Percentiles rank a stretch among this genome's conserved stretches.
Evolutionary conservation across 1,284 basidiomycete genomes (phyloP).

Genomic region (Chalciporus sp.): DNA sequence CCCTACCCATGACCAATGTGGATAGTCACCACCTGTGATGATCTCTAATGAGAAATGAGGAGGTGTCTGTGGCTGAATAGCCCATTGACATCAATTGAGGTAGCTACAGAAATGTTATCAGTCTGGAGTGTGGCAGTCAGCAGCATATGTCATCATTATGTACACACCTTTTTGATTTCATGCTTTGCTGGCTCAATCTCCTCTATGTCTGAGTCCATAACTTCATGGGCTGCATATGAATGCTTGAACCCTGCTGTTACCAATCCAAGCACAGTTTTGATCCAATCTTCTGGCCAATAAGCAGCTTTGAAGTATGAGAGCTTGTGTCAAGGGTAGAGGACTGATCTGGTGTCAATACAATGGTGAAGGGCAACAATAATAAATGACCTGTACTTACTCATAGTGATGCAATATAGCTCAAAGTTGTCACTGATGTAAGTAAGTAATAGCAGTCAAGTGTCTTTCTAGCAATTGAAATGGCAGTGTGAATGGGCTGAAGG

Average conservation of each 20-base stretch:
- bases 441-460: constrained; percentile 31
- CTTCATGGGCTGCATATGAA: neutral
- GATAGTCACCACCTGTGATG: too few species aligned
- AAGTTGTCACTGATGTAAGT: constrained; percentile 30
- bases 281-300: constrained; percentile 7
- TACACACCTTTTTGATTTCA: neutral
- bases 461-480: constrained; percentile 16
- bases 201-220: neutral
- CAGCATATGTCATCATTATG: neutral
- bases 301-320: constrained; percentile 32
- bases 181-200: neutral
- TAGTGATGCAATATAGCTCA: too few species aligned
- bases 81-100: too few species aligned
- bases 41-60: too few species aligned
- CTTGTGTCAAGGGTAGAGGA: constrained; percentile 36
- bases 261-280: constrained; percentile 15
- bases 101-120: neutral
- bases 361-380: too few species aligned
- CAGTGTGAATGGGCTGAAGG: constrained; percentile 17
- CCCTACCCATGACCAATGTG: too few species aligned
- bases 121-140: too few species aligned
- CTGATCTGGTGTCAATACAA: constrained; percentile 17
- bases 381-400: too few species aligned
- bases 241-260: constrained; percentile 7
- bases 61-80: too few species aligned